Percentiles rank a stretch among this genome's conserved stretches.
Conservation (phyloP, 2,329 filamentous ascomycete species). For the Leptographium wingfieldii region DNA sequence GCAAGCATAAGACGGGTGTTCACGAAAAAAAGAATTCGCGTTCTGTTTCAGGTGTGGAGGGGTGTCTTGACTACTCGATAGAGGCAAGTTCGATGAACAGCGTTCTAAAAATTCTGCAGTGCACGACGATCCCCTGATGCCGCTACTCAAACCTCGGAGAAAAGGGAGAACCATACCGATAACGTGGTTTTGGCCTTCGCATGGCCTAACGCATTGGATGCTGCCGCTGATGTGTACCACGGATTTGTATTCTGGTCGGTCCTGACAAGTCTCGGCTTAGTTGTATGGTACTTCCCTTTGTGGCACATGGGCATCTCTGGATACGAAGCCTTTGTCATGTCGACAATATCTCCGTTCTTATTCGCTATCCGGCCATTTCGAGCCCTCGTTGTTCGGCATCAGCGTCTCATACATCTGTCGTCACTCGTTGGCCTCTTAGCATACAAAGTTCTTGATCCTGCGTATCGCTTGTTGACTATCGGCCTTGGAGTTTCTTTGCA, state of each 20-base stretch:
- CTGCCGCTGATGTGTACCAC: constrained; percentile 79
- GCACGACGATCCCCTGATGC: constrained; percentile 32
- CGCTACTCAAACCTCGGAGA: constrained; percentile 55
- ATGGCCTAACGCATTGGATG: constrained; percentile 63
- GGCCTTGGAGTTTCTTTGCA: constrained; percentile 70
- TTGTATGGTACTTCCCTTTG: constrained; percentile 95
- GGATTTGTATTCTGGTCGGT: constrained; percentile 96
- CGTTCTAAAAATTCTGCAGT: constrained; percentile 34
- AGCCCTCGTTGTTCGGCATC: constrained; percentile 52
- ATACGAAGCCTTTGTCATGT: constrained; percentile 83
- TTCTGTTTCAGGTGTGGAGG: background rate
- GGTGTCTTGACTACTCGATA: background rate
- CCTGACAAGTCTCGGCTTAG: constrained; percentile 74
- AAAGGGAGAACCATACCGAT: constrained; percentile 51
- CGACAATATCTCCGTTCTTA: constrained; percentile 67
- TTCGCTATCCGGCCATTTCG: constrained; percentile 61
- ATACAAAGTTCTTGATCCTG: constrained; percentile 62
- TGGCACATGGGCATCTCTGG: constrained; percentile 99
- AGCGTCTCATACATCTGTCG: constrained; percentile 59
- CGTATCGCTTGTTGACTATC: constrained; percentile 64
- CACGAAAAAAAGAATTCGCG: background rate
- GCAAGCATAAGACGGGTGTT: background rate
- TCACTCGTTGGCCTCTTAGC: constrained; percentile 64
- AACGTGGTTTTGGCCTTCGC: constrained; percentile 60
- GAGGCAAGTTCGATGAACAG: constrained; percentile 5